Base-by-base conservation (phyloP, 2,329 filamentous ascomycete species). In the Penicillium sp. region DNA sequence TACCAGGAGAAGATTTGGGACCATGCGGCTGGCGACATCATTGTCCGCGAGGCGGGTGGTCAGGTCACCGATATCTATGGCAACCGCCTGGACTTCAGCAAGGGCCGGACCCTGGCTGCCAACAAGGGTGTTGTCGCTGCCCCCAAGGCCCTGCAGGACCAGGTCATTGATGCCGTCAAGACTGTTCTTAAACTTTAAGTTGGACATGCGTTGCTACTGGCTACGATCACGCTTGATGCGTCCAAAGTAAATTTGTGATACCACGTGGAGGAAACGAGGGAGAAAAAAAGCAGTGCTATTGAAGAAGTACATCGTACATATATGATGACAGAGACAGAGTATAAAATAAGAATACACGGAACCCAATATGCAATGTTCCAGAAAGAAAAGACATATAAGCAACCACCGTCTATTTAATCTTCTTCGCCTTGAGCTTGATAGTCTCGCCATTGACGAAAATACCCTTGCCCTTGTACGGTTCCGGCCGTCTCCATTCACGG, bases 1-100 rank as follows among this genome's bases (percentile, higher is more conserved):
- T 99, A 99, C 81, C 88, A 96, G 77, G 95, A 99, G 85, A 99
- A 99, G 87, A 99, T 99, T 70, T 99, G 95, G 95, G 95, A 99
- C 76, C 95, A 99, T 78, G 95, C 95, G 19, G 95, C 94, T 13
- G 95, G 95, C 44, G 93, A 97, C 72, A 81, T 99, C 62, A 93
- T 99, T 68, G 95, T 98, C 44, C 86, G 93, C 60, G 96, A 99
- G 80, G 93, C 95, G 2, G 95, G 95, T 56, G 96, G 95, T 53
- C 84, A 91, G 73, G 94, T 99, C 58, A 96, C 93, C 1, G 96
- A 99, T 79, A 90, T 93, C 44, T 85, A 90, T 64, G 95, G 96
- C 71, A 91, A 91, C 75, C 85, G 88, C 63, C 83, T 99, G 61
- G 90, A 99, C 78, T 99, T 99, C 78, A 87, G 88, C 72, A 86